Evolutionary conservation across 2,329 filamentous ascomycete genomes (phyloP).

Genomic region (Stylonectria norvegica): DNA sequence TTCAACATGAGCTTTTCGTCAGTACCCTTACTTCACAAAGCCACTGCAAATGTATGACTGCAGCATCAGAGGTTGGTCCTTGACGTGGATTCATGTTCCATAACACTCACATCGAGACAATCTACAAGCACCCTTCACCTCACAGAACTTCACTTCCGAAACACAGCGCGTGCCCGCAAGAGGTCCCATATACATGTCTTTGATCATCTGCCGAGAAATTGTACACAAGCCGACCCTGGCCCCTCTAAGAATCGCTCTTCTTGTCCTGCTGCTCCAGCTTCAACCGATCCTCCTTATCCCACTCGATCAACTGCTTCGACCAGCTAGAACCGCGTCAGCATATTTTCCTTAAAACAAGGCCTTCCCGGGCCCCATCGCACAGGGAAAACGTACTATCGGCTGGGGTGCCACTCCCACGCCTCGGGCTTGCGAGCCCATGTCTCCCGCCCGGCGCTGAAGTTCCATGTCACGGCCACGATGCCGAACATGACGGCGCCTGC

Average conservation of each 20-base stretch:
- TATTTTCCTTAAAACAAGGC: too few relatives aligned
- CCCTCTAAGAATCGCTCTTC: conserved; percentile 24
- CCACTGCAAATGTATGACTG: too few relatives aligned
- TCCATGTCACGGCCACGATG: conserved; percentile 66
- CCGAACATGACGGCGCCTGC: conserved; percentile 66
- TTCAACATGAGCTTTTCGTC: neutral
- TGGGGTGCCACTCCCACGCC: conserved; percentile 74
- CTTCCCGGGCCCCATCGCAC: conserved; percentile 1
- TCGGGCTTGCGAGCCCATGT: conserved; percentile 72
- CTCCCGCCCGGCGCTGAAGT: conserved; percentile 70
- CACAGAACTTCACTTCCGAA: neutral
- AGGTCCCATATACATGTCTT: neutral
- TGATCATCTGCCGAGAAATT: conserved; percentile 18
- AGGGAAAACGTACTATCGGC: conserved; percentile 65
- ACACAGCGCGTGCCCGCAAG: neutral
- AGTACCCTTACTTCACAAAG: too few relatives aligned
- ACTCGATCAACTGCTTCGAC: conserved; percentile 45
- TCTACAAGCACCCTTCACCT: too few relatives aligned
- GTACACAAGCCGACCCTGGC: conserved; percentile 20
- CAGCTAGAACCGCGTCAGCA: conserved; percentile 36
- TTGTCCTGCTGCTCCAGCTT: conserved; percentile 32
- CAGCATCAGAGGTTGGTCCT: too few relatives aligned
- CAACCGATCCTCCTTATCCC: conserved; percentile 41
- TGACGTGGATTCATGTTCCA: too few relatives aligned
- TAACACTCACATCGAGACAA: too few relatives aligned